Evolutionary conservation across 1,139 yeast genomes (phyloP).

Genomic region (Maudiozyma humilis): DNA sequence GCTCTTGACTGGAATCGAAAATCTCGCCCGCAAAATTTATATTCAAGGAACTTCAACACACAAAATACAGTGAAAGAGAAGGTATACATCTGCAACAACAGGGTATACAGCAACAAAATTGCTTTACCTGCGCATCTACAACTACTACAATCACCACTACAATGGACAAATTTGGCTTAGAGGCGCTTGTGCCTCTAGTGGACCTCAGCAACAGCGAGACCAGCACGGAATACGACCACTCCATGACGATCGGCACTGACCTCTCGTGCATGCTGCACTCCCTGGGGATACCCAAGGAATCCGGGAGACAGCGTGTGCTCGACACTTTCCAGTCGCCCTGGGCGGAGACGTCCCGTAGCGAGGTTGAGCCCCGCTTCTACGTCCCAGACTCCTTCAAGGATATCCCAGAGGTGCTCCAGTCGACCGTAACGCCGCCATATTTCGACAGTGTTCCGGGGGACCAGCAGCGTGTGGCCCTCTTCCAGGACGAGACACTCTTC

Average conservation of each 20-base stretch:
- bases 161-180: constrained; percentile 61
- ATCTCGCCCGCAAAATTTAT: too few species aligned
- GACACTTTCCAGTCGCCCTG: constrained; percentile 85
- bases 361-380: constrained; percentile 70
- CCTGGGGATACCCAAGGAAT: constrained; percentile 26
- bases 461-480: constrained; percentile 64
- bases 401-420: constrained; percentile 32
- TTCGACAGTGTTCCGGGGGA: constrained; percentile 38
- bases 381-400: constrained; percentile 38
- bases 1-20: neutral
- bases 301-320: constrained; percentile 38
- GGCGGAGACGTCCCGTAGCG: constrained; percentile 83
- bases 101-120: too few species aligned
- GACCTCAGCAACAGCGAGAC: constrained; percentile 31
- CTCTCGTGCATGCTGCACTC: constrained; percentile 58
- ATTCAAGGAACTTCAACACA: too few species aligned
- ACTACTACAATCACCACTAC: too few species aligned
- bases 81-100: too few species aligned
- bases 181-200: constrained; percentile 61
- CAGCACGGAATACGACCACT: constrained; percentile 24
- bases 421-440: constrained; percentile 28
- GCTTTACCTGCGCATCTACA: too few species aligned
- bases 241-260: constrained; percentile 76
- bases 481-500: constrained; percentile 88
- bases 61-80: too few species aligned